Base-by-base conservation (phyloP, 169 alveolate genomes). In the Cryptosporidium canis region DNA sequence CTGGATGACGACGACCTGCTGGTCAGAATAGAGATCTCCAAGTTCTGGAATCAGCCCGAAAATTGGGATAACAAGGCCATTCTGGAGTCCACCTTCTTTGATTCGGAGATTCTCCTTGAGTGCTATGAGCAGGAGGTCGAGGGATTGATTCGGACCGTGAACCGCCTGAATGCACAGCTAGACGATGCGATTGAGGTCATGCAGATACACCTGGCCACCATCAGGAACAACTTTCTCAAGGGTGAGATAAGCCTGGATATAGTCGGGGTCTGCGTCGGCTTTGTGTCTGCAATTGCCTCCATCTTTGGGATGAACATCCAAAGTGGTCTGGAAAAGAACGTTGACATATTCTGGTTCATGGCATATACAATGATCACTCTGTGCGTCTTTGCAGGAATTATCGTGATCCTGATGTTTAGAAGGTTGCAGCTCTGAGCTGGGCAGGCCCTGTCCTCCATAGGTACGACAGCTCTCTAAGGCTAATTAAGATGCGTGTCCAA, bases 231-330 rank as follows among this genome's bases (percentile, higher is more conserved):
- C 56, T 92, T 92, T 31, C 71, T 93, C 24, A 93, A 93, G 77
- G 92, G 91, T 35, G 96, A 93, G 63, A 83, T 93, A n/a, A 94
- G 94, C 39, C 37, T 93, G n/a, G 94, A 93, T 56, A 85, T 93
- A 43, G 82, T 92, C 33, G 95, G 94, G 3, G 93, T 90, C 6
- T 85, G 93, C 6, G 92, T 93, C 56, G 90, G 94, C 1, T 91
- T 92, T 72, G 93, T 93, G 45, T 92, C 94, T 45, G 94, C 96
- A 4, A 84, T 90, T 53, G 95, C 96, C 37, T 94, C 94, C 6
- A 72, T 93, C 39, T 93, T 93, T 83, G 96, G 96, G 35, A 93
- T 93, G 96, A 93, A 93, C 83, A 90, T 93, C 65, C 83, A 83
- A 66, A 93, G 91, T 83, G 95, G 95, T 6, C 67, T 85, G 61